Base-by-base conservation (phyloP, 495 filamentous ascomycete species). In the Xylaria curta region DNA sequence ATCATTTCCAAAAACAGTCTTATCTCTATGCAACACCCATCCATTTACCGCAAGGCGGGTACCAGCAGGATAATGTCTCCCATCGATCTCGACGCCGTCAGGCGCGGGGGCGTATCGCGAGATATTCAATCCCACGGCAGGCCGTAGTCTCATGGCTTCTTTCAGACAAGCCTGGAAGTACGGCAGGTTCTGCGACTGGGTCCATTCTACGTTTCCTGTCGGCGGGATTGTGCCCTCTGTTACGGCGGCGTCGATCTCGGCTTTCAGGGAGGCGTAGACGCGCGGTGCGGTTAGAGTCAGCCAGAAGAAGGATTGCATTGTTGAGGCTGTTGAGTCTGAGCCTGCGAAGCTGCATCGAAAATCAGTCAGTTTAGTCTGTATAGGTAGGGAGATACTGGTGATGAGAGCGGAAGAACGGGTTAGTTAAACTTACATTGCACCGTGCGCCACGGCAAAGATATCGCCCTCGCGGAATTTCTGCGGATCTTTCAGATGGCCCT, bases 161-260 rank as follows among this genome's bases (percentile, higher is more conserved):
- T 90, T 91, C 64, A 93, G 85, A 70, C 87, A 89, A 1, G 90
- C 90, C 65, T 88, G 86, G 47, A 92, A 81, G 79, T 91, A 92
- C 0, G 86, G 81, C 40, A 89, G 80, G 28, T 77, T 76, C 68
- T 84, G 84, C 7, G 85, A 74, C 62, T 85, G 79, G 58, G 80
- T 81, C 81, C 83, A 87, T 0, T 80, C 73, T 15, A 87, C 71
- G 78, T 82, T 85, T 54, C 80, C 86, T 17, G 82, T 70, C 12
- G 79, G 66, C 8, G 84, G 79, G 53, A 86, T 79, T 21, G n/a
- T 73, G 47, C 82, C 82, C 17, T 75, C 73, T 0, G 66, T 62
- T 0, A 81, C 79, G 26, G 84, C 86, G 1, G 73, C 56, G 7
- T 83, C 79, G 64, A 89, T 81, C 74, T 90, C 87, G 15, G 68